Percentiles rank a stretch among this genome's conserved stretches.
These are phyloP conservation scores for Termitomyces sp. DNA, from an alignment of 768 basidiomycete species.

Conservation along the genomic window DNA sequence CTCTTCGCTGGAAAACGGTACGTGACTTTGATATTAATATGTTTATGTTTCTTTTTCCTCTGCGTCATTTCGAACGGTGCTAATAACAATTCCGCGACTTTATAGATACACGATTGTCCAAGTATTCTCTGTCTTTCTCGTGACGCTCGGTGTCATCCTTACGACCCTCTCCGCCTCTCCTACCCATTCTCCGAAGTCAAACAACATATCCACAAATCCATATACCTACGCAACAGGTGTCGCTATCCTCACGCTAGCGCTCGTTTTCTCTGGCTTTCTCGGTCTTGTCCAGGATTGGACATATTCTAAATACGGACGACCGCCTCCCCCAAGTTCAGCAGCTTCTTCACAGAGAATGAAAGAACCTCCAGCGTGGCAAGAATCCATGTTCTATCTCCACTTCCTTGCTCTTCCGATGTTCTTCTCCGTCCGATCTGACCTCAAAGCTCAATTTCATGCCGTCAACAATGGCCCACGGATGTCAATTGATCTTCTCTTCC, in stretches of 20 bases:
- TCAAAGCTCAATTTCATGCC: constrained; percentile 40
- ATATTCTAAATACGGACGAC: constrained; percentile 41
- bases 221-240: constrained; percentile 68
- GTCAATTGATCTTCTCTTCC: constrained; percentile 13
- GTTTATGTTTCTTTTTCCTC: neutral
- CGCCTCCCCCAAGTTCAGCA: constrained; percentile 13
- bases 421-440: constrained; percentile 49
- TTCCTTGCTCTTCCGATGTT: constrained; percentile 80
- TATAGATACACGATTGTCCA: constrained; percentile 63
- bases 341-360: neutral
- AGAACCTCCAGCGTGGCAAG: constrained; percentile 58
- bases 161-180: constrained; percentile 78
- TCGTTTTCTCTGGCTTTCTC: constrained; percentile 76
- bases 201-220: constrained; percentile 17
- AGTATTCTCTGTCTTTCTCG: constrained; percentile 70
- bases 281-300: constrained; percentile 86
- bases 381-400: constrained; percentile 91
- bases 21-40: constrained; percentile 15
- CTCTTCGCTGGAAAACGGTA: constrained; percentile 60
- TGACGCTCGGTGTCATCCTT: constrained; percentile 73
- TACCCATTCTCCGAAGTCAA: constrained; percentile 10
- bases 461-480: constrained; percentile 37
- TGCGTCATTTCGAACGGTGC: too few relatives aligned
- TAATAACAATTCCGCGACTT: neutral
- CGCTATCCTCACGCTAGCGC: constrained; percentile 66